These are phyloP conservation scores for Colletotrichum liriopes DNA, from an alignment of 2,329 filamentous ascomycete genomes.

Conservation along the genomic window DNA sequence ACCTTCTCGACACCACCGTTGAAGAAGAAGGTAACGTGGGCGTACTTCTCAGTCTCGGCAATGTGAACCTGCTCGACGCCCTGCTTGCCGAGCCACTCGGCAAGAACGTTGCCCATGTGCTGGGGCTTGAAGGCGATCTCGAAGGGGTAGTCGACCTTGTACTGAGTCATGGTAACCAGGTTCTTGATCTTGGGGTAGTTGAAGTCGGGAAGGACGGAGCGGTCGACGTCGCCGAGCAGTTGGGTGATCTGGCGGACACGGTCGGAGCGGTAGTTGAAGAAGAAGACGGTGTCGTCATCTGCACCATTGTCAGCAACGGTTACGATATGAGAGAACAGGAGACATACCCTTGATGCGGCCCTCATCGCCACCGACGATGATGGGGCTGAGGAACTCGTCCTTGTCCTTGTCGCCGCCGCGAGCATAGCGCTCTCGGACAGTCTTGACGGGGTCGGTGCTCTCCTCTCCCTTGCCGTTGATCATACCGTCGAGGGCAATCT, in stretches of 20 bases:
- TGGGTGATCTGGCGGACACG: constrained; percentile 97
- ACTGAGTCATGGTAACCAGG: constrained; percentile 97
- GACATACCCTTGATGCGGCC: constrained; percentile 83
- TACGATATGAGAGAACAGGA: no score
- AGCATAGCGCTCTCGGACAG: constrained; percentile 89
- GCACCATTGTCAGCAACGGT: constrained; percentile 39
- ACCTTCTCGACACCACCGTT: constrained; percentile 98
- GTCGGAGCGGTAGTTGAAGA: constrained; percentile 99
- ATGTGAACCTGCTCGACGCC: constrained; percentile 93
- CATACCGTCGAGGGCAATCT: constrained; percentile 90
- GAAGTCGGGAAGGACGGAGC: constrained; percentile 91
- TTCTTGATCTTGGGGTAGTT: constrained; percentile 89
- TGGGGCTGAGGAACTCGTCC: constrained; percentile 98
- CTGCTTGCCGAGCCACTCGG: constrained; percentile 95
- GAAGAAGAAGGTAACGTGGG: constrained; percentile 99
- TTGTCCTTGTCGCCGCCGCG: constrained; percentile 79
- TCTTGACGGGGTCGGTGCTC: constrained; percentile 86
- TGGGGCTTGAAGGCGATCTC: constrained; percentile 94
- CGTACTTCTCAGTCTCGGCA: constrained; percentile 99
- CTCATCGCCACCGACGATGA: constrained; percentile 92
- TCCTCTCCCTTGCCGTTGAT: constrained; percentile 89
- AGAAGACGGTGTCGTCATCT: constrained; percentile 97
- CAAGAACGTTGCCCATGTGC: constrained; percentile 97
- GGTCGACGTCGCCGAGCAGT: constrained; percentile 91
- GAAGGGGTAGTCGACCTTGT: constrained; percentile 96